Evolutionary conservation across 805 yeast species (phyloP).

Genomic region (Candida montana): DNA sequence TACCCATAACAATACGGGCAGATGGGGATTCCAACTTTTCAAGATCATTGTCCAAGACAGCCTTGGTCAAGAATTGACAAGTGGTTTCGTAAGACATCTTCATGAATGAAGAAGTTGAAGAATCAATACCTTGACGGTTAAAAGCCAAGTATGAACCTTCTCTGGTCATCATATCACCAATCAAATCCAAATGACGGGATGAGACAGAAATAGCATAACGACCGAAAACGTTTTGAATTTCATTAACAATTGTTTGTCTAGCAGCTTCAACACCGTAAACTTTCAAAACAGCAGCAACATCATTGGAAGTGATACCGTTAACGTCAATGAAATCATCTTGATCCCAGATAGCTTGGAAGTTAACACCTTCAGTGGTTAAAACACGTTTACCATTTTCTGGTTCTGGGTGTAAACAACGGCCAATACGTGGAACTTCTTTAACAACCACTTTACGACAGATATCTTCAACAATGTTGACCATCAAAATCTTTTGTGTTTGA

Average conservation of each 20-base stretch:
- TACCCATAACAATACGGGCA: conserved; percentile 90
- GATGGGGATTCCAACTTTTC: conserved; percentile 90
- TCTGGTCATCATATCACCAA: conserved; percentile 99
- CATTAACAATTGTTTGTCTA: conserved; percentile 92
- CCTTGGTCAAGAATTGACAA: conserved; percentile 93
- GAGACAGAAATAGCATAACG: conserved; percentile 94
- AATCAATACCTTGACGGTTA: conserved; percentile 97
- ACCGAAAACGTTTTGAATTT: conserved; percentile 91
- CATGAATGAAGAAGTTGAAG: conserved; percentile 92
- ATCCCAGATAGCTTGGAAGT: conserved; percentile 97
- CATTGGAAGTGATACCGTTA: conserved; percentile 86
- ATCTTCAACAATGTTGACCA: conserved; percentile 95
- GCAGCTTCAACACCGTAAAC: conserved; percentile 99
- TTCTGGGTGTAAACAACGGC: conserved; percentile 84
- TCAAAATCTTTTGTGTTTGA: conserved; percentile 84
- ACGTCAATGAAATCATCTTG: conserved; percentile 91
- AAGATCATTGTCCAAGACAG: conserved; percentile 85
- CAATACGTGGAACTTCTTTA: conserved; percentile 85
- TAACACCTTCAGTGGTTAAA: conserved; percentile 95
- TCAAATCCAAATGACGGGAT: conserved; percentile 88
- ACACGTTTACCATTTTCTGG: conserved; percentile 67
- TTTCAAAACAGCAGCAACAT: conserved; percentile 80
- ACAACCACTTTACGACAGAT: conserved; percentile 87
- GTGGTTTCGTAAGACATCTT: conserved; percentile 99
- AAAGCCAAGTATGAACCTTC: conserved; percentile 96